These are phyloP conservation scores for Ogataea trehalophila DNA, from an alignment of 805 yeast genomes.

Conservation along the genomic window DNA sequence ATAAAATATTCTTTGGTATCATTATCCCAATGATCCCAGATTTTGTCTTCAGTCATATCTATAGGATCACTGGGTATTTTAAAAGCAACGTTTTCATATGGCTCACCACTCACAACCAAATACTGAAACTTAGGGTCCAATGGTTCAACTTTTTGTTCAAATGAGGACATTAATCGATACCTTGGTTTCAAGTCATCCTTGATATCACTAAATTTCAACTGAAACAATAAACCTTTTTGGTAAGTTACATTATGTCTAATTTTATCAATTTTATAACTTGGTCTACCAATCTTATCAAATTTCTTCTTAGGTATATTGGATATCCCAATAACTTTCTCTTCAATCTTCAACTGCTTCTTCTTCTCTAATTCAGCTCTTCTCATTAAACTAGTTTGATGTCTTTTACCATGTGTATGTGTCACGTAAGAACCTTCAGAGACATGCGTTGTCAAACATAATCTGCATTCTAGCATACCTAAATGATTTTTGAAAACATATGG, in stretches of 20 bases:
- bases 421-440: conserved; percentile 74
- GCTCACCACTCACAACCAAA: conserved; percentile 80
- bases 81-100: conserved; percentile 77
- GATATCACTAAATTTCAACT: conserved; percentile 51
- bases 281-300: conserved; percentile 64
- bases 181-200: conserved; percentile 47
- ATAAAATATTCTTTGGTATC: conserved; percentile 65
- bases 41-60: conserved; percentile 36
- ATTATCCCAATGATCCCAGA: conserved; percentile 72
- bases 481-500: conserved; percentile 85
- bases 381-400: conserved; percentile 71
- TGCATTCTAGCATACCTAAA: conserved; percentile 80
- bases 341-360: conserved; percentile 9
- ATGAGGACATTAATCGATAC: conserved; percentile 71
- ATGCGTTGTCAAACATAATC: conserved; percentile 79
- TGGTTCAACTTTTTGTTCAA: conserved; percentile 53
- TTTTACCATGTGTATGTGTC: conserved; percentile 78
- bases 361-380: conserved; percentile 46
- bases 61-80: conserved; percentile 63
- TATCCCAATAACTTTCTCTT: conserved; percentile 19
- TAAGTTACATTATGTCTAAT: conserved; percentile 57
- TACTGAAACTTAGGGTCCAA: conserved; percentile 55
- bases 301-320: conserved; percentile 41
- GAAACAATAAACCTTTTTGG: conserved; percentile 61
- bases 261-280: conserved; percentile 64